Evolutionary conservation across 805 yeast species (phyloP).

Genomic region (Starmerella bombi): DNA sequence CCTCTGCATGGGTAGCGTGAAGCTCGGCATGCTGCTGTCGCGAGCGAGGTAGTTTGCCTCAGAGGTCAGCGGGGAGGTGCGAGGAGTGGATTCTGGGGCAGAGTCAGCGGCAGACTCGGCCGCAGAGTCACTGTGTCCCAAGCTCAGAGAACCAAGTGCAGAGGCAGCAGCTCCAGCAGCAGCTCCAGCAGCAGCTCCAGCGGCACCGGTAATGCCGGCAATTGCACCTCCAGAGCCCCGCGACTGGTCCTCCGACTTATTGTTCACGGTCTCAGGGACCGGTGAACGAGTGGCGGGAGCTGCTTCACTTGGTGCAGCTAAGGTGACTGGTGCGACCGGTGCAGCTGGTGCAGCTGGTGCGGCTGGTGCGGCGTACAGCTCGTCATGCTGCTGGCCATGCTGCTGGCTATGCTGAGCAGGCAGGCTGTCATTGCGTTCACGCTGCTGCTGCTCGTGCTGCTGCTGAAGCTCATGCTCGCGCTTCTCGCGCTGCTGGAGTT

Average conservation of each 20-base stretch:
- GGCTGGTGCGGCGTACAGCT: no score
- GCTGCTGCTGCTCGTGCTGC: neutral
- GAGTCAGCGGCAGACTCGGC: neutral
- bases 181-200: conserved; percentile 1
- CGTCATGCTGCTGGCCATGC: no score
- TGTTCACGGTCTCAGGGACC: no score
- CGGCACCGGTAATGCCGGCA: conserved; percentile 23
- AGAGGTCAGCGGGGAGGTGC: neutral
- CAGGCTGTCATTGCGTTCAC: neutral
- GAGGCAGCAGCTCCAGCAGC: neutral
- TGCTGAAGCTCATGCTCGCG: no score
- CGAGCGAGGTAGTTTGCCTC: neutral
- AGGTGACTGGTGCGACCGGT: no score
- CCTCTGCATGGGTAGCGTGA: conserved; percentile 40
- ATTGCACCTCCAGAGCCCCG: no score
- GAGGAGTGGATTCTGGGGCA: neutral
- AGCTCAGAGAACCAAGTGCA: neutral
- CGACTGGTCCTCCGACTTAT: no score
- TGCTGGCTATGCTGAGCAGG: no score
- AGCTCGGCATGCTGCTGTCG: conserved; percentile 12
- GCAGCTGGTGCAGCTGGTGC: no score
- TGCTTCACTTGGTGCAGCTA: no score
- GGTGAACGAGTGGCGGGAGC: no score
- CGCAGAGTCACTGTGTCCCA: neutral
- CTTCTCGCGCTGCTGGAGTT: no score